Evolutionary conservation across 1,284 basidiomycete species (phyloP).

Genomic region (Caloboletus inedulis): DNA sequence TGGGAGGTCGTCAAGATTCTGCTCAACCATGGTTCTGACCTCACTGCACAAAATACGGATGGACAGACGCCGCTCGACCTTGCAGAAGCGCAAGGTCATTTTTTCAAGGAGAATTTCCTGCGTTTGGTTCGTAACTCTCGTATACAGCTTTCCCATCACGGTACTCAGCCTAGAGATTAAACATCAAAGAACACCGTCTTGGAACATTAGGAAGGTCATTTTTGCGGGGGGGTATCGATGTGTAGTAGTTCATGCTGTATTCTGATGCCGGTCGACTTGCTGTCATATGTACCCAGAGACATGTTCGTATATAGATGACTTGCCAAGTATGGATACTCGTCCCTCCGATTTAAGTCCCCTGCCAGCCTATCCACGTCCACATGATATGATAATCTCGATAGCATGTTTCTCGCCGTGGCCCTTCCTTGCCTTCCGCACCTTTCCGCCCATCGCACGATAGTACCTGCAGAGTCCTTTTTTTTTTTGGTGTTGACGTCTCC

Average conservation of each 20-base stretch:
- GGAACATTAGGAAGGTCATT: too few relatives aligned
- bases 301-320: too few relatives aligned
- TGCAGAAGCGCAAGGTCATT: conserved; percentile 1
- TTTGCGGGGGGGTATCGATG: too few relatives aligned
- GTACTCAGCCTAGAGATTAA: neutral
- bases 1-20: neutral
- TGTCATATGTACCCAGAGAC: too few relatives aligned
- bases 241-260: too few relatives aligned
- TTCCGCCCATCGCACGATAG: neutral
- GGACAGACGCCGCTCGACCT: conserved; percentile 2
- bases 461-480: neutral
- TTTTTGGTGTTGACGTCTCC: neutral
- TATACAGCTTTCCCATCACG: neutral
- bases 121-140: conserved; percentile 1
- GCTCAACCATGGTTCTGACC: conserved; percentile 7
- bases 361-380: neutral
- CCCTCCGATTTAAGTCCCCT: neutral
- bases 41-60: neutral
- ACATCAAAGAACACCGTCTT: neutral
- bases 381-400: conserved; percentile 4
- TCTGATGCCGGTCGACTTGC: too few relatives aligned
- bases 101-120: conserved; percentile 1
- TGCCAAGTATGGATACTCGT: neutral
- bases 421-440: neutral
- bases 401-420: too few relatives aligned